Evolutionary conservation across 1,139 yeast genomes (phyloP).

Genomic region (Suhomyces panamericanus): DNA sequence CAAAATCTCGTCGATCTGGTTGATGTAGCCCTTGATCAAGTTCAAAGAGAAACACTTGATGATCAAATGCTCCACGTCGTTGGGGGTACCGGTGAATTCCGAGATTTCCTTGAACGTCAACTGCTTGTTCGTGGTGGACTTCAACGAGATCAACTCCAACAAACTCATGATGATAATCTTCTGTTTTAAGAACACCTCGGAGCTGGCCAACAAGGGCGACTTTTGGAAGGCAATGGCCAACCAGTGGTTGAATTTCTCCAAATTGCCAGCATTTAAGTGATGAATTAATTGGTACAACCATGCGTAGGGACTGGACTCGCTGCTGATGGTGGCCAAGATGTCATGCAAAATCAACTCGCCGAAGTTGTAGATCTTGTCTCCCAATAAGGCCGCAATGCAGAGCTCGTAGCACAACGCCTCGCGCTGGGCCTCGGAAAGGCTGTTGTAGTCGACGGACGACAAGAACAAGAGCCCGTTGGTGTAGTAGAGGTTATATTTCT

Average conservation of each 20-base stretch:
- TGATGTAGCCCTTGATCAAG: constrained; percentile 81
- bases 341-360: constrained; percentile 95
- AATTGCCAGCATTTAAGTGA: constrained; percentile 77
- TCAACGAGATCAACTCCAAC: constrained; percentile 80
- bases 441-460: constrained; percentile 46
- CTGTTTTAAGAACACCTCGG: constrained; percentile 74
- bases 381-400: constrained; percentile 83
- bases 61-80: constrained; percentile 85
- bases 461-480: constrained; percentile 57
- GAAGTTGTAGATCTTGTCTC: constrained; percentile 90
- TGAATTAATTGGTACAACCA: constrained; percentile 77
- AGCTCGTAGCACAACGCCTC: constrained; percentile 68
- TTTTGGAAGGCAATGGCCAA: constrained; percentile 38
- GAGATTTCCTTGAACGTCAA: constrained; percentile 75
- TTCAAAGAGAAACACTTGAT: constrained; percentile 89
- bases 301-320: constrained; percentile 46
- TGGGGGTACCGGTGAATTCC: constrained; percentile 64
- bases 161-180: constrained; percentile 91
- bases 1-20: constrained; percentile 78
- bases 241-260: constrained; percentile 57
- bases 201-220: constrained; percentile 59
- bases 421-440: constrained; percentile 23
- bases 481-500: constrained; percentile 80
- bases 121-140: constrained; percentile 72
- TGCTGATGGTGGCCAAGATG: constrained; percentile 58